Conservation (phyloP, 768 basidiomycete species). For the Boletus barrowsii region DNA sequence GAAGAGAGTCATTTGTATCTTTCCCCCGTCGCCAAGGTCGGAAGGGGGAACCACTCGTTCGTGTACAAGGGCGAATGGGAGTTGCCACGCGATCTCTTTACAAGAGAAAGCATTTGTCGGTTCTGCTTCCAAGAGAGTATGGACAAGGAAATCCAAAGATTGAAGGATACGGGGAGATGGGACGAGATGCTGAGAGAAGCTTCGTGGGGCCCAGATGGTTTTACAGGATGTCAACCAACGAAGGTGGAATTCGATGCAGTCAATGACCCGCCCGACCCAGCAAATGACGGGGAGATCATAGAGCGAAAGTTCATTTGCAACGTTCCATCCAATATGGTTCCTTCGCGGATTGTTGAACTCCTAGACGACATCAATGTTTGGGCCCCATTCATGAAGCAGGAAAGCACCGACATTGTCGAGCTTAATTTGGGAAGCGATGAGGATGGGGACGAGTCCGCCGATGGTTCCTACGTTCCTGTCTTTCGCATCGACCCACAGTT, state of each 20-base stretch:
- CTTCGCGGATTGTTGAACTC: neutral
- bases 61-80: slow-evolving; percentile 53
- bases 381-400: neutral
- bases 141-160: slow-evolving; percentile 15
- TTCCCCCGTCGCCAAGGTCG: slow-evolving; percentile 35
- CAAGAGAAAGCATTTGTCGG: slow-evolving; percentile 35
- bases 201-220: slow-evolving; percentile 11
- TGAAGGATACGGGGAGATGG: slow-evolving; percentile 26
- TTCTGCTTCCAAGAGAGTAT: slow-evolving; percentile 37
- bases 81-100: slow-evolving; percentile 42
- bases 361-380: neutral
- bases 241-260: neutral
- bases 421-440: neutral
- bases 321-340: neutral
- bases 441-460: neutral
- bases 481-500: slow-evolving; percentile 17
- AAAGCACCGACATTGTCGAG: neutral
- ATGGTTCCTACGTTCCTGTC: neutral
- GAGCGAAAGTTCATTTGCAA: slow-evolving; percentile 16
- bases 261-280: neutral
- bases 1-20: slow-evolving; percentile 51
- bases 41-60: slow-evolving; percentile 50
- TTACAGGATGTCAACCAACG: neutral
- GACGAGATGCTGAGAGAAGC: slow-evolving; percentile 12
- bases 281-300: slow-evolving; percentile 11